Percentiles rank a stretch among this genome's conserved stretches.
Conservation (phyloP, 75 land plant genomes). For the Pinus taeda region DNA sequence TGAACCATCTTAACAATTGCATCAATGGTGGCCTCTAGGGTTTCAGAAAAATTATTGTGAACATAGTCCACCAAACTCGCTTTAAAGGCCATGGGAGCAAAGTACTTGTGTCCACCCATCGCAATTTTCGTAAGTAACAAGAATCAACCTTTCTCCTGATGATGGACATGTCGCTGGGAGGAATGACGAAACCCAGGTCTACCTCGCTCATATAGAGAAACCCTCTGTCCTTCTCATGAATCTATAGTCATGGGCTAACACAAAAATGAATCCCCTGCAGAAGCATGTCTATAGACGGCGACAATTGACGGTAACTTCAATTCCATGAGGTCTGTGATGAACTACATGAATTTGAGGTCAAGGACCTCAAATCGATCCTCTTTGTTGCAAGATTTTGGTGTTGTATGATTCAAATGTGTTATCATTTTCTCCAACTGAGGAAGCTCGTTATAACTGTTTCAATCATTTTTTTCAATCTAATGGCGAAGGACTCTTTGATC, state of each 20-base stretch:
- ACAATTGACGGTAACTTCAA: slow-evolving; percentile 41
- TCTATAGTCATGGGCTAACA: slow-evolving; percentile 43
- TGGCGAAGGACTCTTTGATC: too few relatives aligned
- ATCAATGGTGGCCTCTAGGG: too few relatives aligned
- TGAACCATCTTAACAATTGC: too few relatives aligned
- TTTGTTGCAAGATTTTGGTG: too few relatives aligned
- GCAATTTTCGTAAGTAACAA: slow-evolving; percentile 19
- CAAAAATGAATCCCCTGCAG: slow-evolving; percentile 41
- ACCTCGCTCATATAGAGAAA: slow-evolving; percentile 45
- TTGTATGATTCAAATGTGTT: too few relatives aligned
- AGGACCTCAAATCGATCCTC: too few relatives aligned
- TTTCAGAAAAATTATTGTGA: not conserved
- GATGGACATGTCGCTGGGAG: slow-evolving; percentile 16
- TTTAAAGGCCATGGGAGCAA: slow-evolving; percentile 19
- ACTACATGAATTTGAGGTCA: not conserved
- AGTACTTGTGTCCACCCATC: slow-evolving; percentile 24
- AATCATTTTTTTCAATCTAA: too few relatives aligned
- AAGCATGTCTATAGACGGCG: slow-evolving; percentile 37
- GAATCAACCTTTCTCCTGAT: slow-evolving; percentile 28
- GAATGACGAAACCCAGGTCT: slow-evolving; percentile 25
- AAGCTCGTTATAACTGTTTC: too few relatives aligned
- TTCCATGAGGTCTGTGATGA: slow-evolving; percentile 20
- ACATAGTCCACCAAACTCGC: slow-evolving; percentile 28
- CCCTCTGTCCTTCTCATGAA: slow-evolving; percentile 26
- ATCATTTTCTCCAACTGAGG: too few relatives aligned